Base-by-base conservation (phyloP, 225 moss, liverwort and hornwort genomes). In the Rhytidiadelphus loreus region DNA sequence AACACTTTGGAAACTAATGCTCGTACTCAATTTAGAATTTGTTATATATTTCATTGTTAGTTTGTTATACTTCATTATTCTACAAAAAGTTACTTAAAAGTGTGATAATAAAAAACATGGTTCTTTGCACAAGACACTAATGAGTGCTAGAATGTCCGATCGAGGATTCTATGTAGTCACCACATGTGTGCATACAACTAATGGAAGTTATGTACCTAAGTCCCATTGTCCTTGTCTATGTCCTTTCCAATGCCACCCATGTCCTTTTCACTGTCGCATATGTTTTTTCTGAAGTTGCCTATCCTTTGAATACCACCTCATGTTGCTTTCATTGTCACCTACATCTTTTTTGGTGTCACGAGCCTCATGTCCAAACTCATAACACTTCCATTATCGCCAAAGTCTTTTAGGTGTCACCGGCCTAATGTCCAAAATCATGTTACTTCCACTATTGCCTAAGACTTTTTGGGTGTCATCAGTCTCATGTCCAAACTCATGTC, bases 81-180 rank as follows among this genome's bases (percentile, higher is more conserved):
- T 46, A 18, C 11, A 46, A 29, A 46, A 29, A 11, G 3, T 6
- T 44, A 46, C 1, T 46, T 18, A 46, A 6, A 29, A 29, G 18
- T 29, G 73, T 17, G 41, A 46, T 17, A 46, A 11, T 46, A 46
- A 44, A 70, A 72, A 44, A 6, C 3, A 29, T 44, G 1, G 6
- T 72, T 44, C 5, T 44, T 16, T 10, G 17, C 2, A 44, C 1
- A 2, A 0, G 3, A 28, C 6, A 2, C 2, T 17, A 1, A 44
- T 16, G 8, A 9, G 6, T 0, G 3, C 15, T 37, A 37, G 1
- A 65, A 37, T 19, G 35, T 65, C 2, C 9, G 0, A 65, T 35
- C 5, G 20, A 65, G 1, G 20, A 37, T 1, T 65, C 65, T 65
- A 35, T 19, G 37, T 65, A 3, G 11, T 6, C 11, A 35, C 65